These are phyloP conservation scores for Colletotrichum higginsianum DNA, from an alignment of 2,329 filamentous ascomycete genomes.

Conservation along the genomic window DNA sequence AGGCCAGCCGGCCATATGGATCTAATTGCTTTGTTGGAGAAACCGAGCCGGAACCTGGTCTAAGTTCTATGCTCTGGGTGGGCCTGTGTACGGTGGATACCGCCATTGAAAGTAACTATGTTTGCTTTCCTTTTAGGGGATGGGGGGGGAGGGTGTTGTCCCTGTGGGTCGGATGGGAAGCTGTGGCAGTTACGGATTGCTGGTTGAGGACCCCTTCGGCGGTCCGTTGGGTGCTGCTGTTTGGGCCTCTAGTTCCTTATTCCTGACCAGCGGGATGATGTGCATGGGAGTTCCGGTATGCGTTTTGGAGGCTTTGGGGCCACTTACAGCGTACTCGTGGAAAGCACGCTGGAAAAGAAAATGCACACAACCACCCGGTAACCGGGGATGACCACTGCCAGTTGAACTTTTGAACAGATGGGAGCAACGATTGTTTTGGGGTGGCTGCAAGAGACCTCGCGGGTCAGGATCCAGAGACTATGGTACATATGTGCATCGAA, in stretches of 20 bases:
- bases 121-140: no score
- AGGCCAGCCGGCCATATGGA: constrained; percentile 40
- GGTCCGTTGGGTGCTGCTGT: background rate
- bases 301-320: background rate
- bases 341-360: background rate
- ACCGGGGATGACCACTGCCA: no score
- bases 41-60: background rate
- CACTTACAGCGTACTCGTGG: background rate
- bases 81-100: background rate
- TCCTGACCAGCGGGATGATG: background rate
- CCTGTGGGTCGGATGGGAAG: no score
- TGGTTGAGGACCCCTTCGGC: background rate
- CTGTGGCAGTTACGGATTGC: background rate
- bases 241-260: background rate
- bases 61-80: background rate
- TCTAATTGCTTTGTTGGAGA: constrained; percentile 9
- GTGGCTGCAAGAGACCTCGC: background rate
- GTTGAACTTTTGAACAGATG: no score
- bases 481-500: background rate
- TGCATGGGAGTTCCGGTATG: background rate
- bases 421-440: no score
- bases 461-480: background rate
- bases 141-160: no score
- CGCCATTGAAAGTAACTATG: no score
- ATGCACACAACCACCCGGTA: no score